Percentiles rank a stretch among this genome's conserved stretches.
These are phyloP conservation scores for Nakazawaea peltata DNA, from an alignment of 805 yeast species.

Conservation along the genomic window DNA sequence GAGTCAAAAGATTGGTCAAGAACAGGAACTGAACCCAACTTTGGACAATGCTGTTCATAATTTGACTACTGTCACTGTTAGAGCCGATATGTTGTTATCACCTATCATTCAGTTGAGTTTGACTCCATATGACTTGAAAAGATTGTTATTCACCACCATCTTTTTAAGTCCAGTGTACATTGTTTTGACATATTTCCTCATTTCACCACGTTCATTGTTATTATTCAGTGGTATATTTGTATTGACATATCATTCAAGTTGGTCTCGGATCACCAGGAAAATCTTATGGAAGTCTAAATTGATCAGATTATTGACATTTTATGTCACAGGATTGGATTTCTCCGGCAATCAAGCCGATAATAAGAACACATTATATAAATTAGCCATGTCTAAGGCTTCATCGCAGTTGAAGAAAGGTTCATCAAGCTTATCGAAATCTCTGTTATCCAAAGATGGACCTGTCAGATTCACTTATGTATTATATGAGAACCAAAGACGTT, in stretches of 20 bases:
- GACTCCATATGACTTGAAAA: conserved; percentile 68
- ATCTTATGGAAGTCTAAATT: conserved; percentile 77
- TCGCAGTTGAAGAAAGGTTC: conserved; percentile 21
- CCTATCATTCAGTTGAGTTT: conserved; percentile 76
- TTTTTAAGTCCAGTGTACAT: conserved; percentile 83
- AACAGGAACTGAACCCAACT: conserved; percentile 64
- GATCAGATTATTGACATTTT: conserved; percentile 65
- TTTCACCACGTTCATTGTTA: conserved; percentile 64
- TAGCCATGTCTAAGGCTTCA: conserved; percentile 47
- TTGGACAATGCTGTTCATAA: conserved; percentile 79
- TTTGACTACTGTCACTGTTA: conserved; percentile 64
- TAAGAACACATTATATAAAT: conserved; percentile 36
- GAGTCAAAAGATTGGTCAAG: conserved; percentile 47
- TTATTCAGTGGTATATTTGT: conserved; percentile 50
- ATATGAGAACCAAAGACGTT: conserved; percentile 90
- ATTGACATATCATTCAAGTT: conserved; percentile 80
- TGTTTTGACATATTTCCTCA: conserved; percentile 53
- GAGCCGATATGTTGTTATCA: conserved; percentile 67
- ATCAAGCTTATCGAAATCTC: conserved; percentile 10
- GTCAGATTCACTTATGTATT: conserved; percentile 86
- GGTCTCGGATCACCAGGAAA: conserved; percentile 75
- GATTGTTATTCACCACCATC: conserved; percentile 76
- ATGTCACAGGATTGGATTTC: conserved; percentile 82
- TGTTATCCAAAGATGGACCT: conserved; percentile 25
- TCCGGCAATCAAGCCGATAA: conserved; percentile 30